Base-by-base conservation (phyloP, 169 alveolate genomes). In the Plasmodium billcollinsi region DNA sequence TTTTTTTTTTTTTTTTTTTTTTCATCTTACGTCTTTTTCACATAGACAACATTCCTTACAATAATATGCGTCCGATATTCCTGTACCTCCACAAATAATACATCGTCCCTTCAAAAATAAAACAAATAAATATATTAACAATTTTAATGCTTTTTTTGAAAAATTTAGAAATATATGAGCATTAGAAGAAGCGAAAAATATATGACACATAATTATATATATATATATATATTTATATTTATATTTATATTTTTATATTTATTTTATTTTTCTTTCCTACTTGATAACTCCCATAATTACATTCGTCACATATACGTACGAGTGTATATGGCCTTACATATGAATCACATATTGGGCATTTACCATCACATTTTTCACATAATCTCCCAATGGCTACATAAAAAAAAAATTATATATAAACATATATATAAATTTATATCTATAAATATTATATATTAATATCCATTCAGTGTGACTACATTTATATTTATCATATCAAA, bases 301-400 rank as follows among this genome's bases (percentile, higher is more conserved):
- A 99, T 88, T 98, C 99, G 93, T 99, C 99, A 92, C 99, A 99
- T 12, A 98, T 97, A 86, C 99, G 94, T 18, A 98, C 99, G 54
- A 99, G 93, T 18, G 99, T 95, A 88, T 97, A 95, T 26, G 99
- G 99, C 29, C 99, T 95, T 33, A 98, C 99, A 88, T 98, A 98
- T n/a, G 99, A 98, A 91, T 99, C 99, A 90, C 99, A 99, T 54
- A 99, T 98, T 15, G 99, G 99, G 88, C 99, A 99, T 90, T 98
- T 98, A 26, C 99, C 99, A 90, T 99, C 99, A 88, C 99, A 97
- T 85, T 98, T 98, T 90, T 97, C 99, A 78, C 99, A 99, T 65
- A 99, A 95, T 78, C 99, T 96, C 8, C 99, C 99, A 52, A 98
- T 97, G 45, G 99, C 98, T 96, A 90, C 33, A 92, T 3, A n/a